phyloP scores from a whole-genome alignment of 208 protist species.

The Porcisia hertigi region DNA sequence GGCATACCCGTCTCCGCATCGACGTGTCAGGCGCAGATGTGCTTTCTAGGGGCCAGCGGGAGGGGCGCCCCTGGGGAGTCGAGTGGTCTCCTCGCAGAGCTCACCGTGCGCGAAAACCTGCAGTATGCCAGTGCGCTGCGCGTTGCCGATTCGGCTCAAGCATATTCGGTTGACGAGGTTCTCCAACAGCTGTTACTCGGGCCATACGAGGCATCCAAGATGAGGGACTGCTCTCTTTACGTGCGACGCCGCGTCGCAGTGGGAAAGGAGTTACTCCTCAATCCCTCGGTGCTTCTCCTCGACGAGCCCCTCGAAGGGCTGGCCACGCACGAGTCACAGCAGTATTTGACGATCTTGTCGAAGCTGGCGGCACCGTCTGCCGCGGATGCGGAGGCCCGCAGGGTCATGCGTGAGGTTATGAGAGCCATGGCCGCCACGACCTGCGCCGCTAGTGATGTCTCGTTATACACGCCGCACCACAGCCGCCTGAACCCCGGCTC shows the following conservation, averaged over 20 bases:
- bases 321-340: slow-evolving; percentile 63
- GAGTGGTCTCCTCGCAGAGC: slow-evolving; percentile 29
- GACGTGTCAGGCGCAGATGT: slow-evolving; percentile 38
- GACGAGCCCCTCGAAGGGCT: slow-evolving; percentile 54
- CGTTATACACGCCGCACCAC: slow-evolving; percentile 26
- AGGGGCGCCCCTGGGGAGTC: background rate
- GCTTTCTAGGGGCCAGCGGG: slow-evolving; percentile 25
- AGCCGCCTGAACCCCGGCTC: slow-evolving; percentile 6
- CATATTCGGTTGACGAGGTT: slow-evolving; percentile 46
- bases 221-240: slow-evolving; percentile 52
- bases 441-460: background rate
- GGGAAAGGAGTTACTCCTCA: slow-evolving; percentile 60
- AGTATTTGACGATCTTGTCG: slow-evolving; percentile 50
- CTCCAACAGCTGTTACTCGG: slow-evolving; percentile 45
- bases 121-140: slow-evolving; percentile 56
- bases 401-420: slow-evolving; percentile 26
- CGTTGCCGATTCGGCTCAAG: slow-evolving; percentile 31
- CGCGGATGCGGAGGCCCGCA: slow-evolving; percentile 30
- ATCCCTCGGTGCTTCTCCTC: slow-evolving; percentile 53
- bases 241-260: slow-evolving; percentile 53
- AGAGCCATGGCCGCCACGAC: slow-evolving; percentile 1
- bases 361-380: slow-evolving; percentile 40
- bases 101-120: slow-evolving; percentile 63
- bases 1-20: slow-evolving; percentile 56
- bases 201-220: slow-evolving; percentile 19